Conservation (phyloP, 495 filamentous ascomycete species). For the Lophium mytilinum region DNA sequence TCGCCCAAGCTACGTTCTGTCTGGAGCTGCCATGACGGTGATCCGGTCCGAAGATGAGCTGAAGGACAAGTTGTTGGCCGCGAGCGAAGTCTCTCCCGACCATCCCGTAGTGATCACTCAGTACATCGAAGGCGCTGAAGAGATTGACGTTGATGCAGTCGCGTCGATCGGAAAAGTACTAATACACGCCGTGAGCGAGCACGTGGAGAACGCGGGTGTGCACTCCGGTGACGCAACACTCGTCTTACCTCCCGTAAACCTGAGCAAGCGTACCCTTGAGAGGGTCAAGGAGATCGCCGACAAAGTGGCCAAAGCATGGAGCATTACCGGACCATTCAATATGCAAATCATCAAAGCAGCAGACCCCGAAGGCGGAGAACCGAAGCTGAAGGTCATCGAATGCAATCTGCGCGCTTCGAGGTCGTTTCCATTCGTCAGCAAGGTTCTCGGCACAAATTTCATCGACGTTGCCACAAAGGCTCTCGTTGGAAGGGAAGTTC, state of each 20-base stretch:
- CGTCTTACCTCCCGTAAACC: slow-evolving; percentile 76
- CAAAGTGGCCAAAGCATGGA: slow-evolving; percentile 96
- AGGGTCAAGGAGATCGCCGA: slow-evolving; percentile 89
- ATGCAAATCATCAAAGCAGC: slow-evolving; percentile 99
- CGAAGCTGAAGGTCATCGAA: slow-evolving; percentile 88
- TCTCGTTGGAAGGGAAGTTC: slow-evolving; percentile 77
- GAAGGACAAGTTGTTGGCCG: slow-evolving; percentile 79
- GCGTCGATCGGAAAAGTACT: slow-evolving; percentile 79
- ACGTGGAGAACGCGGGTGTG: slow-evolving; percentile 93
- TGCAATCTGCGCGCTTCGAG: slow-evolving; percentile 97
- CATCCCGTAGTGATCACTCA: slow-evolving; percentile 98
- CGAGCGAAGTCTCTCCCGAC: slow-evolving; percentile 84
- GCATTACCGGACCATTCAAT: slow-evolving; percentile 95
- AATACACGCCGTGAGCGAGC: slow-evolving; percentile 89
- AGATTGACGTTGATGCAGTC: slow-evolving; percentile 96
- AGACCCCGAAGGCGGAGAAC: slow-evolving; percentile 56
- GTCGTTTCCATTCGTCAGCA: slow-evolving; percentile 95
- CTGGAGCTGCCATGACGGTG: slow-evolving; percentile 95
- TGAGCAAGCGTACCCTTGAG: slow-evolving; percentile 66
- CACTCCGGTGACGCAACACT: slow-evolving; percentile 91
- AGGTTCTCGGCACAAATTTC: slow-evolving; percentile 95
- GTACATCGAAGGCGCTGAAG: slow-evolving; percentile 94
- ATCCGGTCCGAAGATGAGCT: slow-evolving; percentile 84
- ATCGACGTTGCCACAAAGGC: slow-evolving; percentile 94
- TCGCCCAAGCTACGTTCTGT: slow-evolving; percentile 90